Evolutionary conservation across 1,284 basidiomycete genomes (phyloP).

Genomic region (Apiotrichum sp.): DNA sequence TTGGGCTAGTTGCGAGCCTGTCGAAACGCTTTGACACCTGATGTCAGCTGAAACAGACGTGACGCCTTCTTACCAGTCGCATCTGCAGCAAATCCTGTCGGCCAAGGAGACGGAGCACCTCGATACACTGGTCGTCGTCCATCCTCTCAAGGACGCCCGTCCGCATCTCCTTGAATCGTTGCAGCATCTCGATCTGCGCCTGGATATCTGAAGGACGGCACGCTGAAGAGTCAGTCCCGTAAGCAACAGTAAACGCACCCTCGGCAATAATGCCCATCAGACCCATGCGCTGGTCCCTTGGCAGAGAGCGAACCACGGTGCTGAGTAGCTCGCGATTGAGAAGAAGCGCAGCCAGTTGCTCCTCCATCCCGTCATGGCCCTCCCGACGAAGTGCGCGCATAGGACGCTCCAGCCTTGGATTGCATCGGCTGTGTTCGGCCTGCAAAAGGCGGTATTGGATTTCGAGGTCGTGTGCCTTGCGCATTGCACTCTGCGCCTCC

Average conservation of each 20-base stretch:
- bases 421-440: slow-evolving; percentile 24
- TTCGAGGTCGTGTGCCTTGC: slow-evolving; percentile 11
- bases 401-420: slow-evolving; percentile 2
- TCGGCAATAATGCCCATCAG: slow-evolving; percentile 27
- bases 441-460: slow-evolving; percentile 17
- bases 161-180: slow-evolving; percentile 71
- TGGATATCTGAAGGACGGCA: slow-evolving; percentile 42
- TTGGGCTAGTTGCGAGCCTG: slow-evolving; percentile 60
- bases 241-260: slow-evolving; percentile 15
- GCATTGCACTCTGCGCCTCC: not conserved
- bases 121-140: slow-evolving; percentile 60
- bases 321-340: slow-evolving; percentile 12
- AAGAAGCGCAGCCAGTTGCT: slow-evolving; percentile 2
- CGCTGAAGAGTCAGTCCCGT: slow-evolving; percentile 16
- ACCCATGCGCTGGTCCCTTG: slow-evolving; percentile 22
- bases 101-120: slow-evolving; percentile 60
- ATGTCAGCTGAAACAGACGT: slow-evolving; percentile 33
- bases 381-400: not conserved
- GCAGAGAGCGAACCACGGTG: slow-evolving; percentile 16
- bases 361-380: not conserved
- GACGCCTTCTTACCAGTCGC: slow-evolving; percentile 41
- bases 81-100: slow-evolving; percentile 59
- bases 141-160: slow-evolving; percentile 73
- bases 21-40: slow-evolving; percentile 74
- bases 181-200: slow-evolving; percentile 67